These are phyloP conservation scores for Adenanthera pavonina DNA, from an alignment of 306 rosid species.

Conservation along the genomic window DNA sequence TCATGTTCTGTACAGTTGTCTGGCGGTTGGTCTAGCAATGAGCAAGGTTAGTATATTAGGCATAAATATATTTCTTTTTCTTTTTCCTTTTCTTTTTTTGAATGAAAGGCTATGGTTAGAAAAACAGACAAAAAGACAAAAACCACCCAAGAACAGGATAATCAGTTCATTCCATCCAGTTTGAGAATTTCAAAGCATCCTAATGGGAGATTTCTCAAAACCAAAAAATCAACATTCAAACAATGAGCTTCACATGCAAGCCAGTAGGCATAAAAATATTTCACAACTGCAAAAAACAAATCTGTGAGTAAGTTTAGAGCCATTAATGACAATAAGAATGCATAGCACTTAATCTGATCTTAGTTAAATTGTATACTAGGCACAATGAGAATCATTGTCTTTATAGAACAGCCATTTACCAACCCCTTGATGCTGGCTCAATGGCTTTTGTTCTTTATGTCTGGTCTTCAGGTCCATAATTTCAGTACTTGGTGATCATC, in stretches of 20 bases:
- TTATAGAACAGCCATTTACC: neutral
- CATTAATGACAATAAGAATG: neutral
- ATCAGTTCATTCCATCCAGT: no score
- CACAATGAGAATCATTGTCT: neutral
- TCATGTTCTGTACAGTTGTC: conserved; percentile 88
- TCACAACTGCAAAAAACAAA: conserved; percentile 7
- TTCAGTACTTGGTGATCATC: conserved; percentile 3
- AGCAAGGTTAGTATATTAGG: conserved; percentile 64
- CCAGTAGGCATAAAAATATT: conserved; percentile 16
- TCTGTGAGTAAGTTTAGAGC: neutral
- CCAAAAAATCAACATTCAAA: no score
- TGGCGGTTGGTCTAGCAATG: conserved; percentile 96
- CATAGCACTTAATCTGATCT: neutral
- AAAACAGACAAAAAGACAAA: no score
- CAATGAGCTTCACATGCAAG: no score
- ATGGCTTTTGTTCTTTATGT: conserved; percentile 19
- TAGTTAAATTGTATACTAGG: neutral
- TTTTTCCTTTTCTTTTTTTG: no score
- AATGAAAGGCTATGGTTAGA: no score
- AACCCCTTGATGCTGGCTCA: conserved; percentile 25
- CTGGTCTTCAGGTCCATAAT: conserved; percentile 11
- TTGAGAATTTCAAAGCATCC: no score
- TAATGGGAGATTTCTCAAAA: no score
- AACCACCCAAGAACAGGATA: no score
- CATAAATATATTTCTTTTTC: conserved; percentile 7